A percentile compares a stretch with the other conserved stretches of the same genome.
Conservation (phyloP, 202 grass and related monocot species). For the Zizania palustris region DNA sequence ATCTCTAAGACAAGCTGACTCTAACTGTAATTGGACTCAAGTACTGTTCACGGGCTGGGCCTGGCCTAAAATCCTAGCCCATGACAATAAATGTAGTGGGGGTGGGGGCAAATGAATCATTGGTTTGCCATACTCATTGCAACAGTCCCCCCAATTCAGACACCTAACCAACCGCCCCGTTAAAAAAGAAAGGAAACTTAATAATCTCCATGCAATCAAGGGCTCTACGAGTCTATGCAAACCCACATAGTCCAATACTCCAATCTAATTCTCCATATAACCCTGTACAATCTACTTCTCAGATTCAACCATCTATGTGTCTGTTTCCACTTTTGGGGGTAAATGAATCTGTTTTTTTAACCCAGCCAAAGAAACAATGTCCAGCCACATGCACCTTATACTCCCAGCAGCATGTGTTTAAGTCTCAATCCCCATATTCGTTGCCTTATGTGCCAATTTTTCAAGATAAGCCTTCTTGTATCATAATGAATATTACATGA, state of each 20-base stretch:
- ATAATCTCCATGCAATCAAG: neutral
- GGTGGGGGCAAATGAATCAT: neutral
- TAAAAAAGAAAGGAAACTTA: neutral
- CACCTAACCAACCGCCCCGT: neutral
- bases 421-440: constrained; percentile 2
- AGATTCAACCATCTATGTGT: neutral
- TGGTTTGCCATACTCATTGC: neutral
- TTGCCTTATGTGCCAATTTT: neutral
- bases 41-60: too few relatives aligned
- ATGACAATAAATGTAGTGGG: too few relatives aligned
- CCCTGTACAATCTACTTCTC: too few relatives aligned
- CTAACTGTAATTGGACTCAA: neutral
- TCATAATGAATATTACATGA: too few relatives aligned
- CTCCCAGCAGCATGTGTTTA: neutral
- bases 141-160: neutral
- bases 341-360: neutral
- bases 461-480: constrained; percentile 8
- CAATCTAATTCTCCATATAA: neutral
- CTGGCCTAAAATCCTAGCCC: too few relatives aligned
- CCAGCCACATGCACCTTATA: neutral
- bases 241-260: neutral
- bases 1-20: neutral
- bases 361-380: neutral
- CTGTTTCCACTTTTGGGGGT: neutral
- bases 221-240: neutral